Evolutionary conservation across 805 yeast genomes (phyloP).

Genomic region (Ogataea kodamae): DNA sequence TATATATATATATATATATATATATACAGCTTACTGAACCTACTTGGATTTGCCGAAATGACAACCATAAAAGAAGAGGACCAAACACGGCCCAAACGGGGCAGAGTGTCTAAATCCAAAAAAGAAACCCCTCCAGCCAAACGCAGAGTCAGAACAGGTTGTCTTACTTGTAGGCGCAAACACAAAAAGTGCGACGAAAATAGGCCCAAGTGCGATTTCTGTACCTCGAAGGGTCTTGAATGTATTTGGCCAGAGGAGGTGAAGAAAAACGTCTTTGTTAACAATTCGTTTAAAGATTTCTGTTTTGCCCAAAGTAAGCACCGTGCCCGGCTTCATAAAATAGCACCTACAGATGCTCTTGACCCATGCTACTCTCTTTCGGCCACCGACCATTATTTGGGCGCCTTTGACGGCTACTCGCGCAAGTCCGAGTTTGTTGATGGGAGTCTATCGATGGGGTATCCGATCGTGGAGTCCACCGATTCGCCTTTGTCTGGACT

Average conservation of each 20-base stretch:
- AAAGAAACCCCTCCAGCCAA: slow-evolving; percentile 33
- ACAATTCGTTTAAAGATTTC: slow-evolving; percentile 29
- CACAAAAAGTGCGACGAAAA: slow-evolving; percentile 57
- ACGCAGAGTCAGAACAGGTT: slow-evolving; percentile 42
- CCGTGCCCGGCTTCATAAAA: slow-evolving; percentile 5
- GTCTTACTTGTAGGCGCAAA: slow-evolving; percentile 49
- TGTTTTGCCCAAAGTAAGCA: slow-evolving; percentile 16
- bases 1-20: no score
- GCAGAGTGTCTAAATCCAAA: slow-evolving; percentile 21
- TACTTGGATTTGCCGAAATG: no score
- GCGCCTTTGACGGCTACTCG: slow-evolving; percentile 21
- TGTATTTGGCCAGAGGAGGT: slow-evolving; percentile 37
- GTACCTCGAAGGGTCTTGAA: slow-evolving; percentile 36
- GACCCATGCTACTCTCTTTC: slow-evolving; percentile 16
- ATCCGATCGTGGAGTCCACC: slow-evolving; percentile 16
- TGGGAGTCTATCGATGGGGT: slow-evolving; percentile 4
- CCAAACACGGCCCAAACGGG: slow-evolving; percentile 14
- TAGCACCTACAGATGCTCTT: slow-evolving; percentile 8
- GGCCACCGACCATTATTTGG: slow-evolving; percentile 12
- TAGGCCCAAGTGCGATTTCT: slow-evolving; percentile 47
- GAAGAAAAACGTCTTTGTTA: slow-evolving; percentile 26
- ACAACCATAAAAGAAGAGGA: slow-evolving; percentile 7
- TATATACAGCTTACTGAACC: no score
- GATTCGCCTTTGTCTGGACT: slow-evolving; percentile 24
- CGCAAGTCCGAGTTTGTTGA: slow-evolving; percentile 16